Base-by-base conservation (phyloP, 192 early-diverging fungal genomes). In the Backusella luteola region DNA sequence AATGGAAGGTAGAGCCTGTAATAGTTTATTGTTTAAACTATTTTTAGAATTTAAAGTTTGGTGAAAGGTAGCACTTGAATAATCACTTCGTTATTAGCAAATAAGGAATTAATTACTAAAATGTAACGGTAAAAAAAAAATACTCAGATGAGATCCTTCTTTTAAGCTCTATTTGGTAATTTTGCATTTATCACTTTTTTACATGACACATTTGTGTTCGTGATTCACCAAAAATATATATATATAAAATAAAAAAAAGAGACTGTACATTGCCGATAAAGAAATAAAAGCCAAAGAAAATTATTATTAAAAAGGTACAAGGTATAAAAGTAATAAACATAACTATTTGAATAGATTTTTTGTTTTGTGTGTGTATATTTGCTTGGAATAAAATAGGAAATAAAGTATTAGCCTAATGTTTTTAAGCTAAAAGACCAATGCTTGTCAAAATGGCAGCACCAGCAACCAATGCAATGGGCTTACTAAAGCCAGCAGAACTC, bases 41-140 rank as follows among this genome's bases (percentile, higher is more conserved):
- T 63, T 63, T 63, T 63, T 63, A 63, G 56, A 63, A 63, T 63
- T 63, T 63, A 63, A 63, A 63, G 56, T 63, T 63, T 63, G 3
- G 56, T 29, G 26, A 4, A 63, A 63, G 2, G 56, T 26, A 3
- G 23, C 3, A 63, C 26, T 3, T 9, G 12, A 29, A 63, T 29
- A 12, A 63, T 49, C 46, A 49, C 17, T 6, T 49, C n/a, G 14
- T n/a, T 49, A 49, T 26, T 63, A 63, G 56, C 56, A 63, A 29
- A 63, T 29, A 63, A 63, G 56, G 56, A 63, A 26, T 63, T 29
- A 63, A 63, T 63, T 63, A 63, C 56, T 3, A 29, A 63, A 63
- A 29, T 63, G 56, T 63, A 63, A 63, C 56, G 8, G 7, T 56
- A 11, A 26, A 63, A 26, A 59, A 23, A 49, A 49, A 53, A 6